Conservation (phyloP, 345 rosid genomes). For the Brassica juncea region DNA sequence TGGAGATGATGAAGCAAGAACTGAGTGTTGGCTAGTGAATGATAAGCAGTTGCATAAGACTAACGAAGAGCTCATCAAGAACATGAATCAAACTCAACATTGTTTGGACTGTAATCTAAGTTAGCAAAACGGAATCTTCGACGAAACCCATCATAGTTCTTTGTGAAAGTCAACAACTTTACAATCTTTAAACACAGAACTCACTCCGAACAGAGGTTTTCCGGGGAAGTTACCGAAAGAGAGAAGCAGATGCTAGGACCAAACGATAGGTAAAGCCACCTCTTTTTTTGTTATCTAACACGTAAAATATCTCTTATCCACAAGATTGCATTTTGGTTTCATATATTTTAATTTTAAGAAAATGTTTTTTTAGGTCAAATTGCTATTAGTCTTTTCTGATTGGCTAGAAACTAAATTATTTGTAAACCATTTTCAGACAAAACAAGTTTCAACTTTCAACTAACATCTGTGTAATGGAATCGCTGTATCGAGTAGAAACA, state of each 20-base stretch:
- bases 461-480: constrained; percentile 7
- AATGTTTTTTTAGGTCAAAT: neutral
- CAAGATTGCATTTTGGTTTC: too few species aligned
- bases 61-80: constrained; percentile 71
- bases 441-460: neutral
- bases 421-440: neutral
- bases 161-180: constrained; percentile 31
- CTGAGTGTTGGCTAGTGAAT: constrained; percentile 39
- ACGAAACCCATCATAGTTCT: constrained; percentile 34
- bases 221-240: constrained; percentile 21
- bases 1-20: constrained; percentile 6
- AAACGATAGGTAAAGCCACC: constrained; percentile 22
- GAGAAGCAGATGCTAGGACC: constrained; percentile 34
- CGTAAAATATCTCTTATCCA: neutral
- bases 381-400: neutral
- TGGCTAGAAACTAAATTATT: neutral
- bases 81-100: constrained; percentile 53
- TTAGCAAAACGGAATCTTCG: constrained; percentile 21
- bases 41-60: constrained; percentile 51
- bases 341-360: too few species aligned
- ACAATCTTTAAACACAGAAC: constrained; percentile 6
- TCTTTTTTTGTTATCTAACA: constrained; percentile 18
- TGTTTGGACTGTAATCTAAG: constrained; percentile 19
- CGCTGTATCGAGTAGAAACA: constrained; percentile 14
- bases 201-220: constrained; percentile 11